These are phyloP conservation scores for Cylindrotheca fusiformis DNA, from an alignment of 108 stramenopile genomes.

Conservation along the genomic window DNA sequence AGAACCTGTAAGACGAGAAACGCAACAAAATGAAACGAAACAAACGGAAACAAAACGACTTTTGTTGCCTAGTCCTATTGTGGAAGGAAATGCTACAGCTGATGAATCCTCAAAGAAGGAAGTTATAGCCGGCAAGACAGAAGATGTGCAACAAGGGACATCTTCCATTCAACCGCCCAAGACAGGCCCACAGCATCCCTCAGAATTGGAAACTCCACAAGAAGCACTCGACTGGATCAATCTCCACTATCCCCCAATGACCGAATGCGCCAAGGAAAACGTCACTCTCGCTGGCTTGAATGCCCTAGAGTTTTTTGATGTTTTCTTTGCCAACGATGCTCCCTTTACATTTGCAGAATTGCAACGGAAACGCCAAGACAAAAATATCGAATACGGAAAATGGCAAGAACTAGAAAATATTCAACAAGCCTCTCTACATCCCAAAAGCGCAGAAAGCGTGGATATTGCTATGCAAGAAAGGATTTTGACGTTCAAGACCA, in stretches of 20 bases:
- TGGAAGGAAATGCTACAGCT: neutral
- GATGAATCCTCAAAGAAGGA: neutral
- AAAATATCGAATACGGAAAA: conserved; percentile 61
- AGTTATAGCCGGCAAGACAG: neutral
- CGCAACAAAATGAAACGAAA: neutral
- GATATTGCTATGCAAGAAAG: conserved; percentile 37
- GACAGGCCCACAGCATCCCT: neutral
- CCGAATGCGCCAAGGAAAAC: conserved; percentile 40
- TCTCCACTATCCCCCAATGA: conserved; percentile 37
- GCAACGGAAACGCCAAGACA: conserved; percentile 66
- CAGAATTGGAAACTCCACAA: conserved; percentile 4
- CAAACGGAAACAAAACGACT: neutral
- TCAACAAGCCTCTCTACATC: conserved; percentile 5
- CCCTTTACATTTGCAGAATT: conserved; percentile 76
- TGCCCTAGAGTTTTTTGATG: conserved; percentile 66
- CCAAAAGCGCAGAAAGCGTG: neutral
- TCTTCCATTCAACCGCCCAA: neutral
- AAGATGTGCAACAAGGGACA: neutral
- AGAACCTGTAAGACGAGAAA: neutral
- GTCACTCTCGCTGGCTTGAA: conserved; percentile 57
- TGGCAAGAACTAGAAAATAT: conserved; percentile 44
- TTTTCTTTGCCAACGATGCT: conserved; percentile 78
- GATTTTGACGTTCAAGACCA: conserved; percentile 56
- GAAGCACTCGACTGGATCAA: conserved; percentile 25
- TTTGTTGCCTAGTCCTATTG: neutral